Evolutionary conservation across 148 eudicot genomes (phyloP).

Genomic region (Mesembryanthemum crystallinum): DNA sequence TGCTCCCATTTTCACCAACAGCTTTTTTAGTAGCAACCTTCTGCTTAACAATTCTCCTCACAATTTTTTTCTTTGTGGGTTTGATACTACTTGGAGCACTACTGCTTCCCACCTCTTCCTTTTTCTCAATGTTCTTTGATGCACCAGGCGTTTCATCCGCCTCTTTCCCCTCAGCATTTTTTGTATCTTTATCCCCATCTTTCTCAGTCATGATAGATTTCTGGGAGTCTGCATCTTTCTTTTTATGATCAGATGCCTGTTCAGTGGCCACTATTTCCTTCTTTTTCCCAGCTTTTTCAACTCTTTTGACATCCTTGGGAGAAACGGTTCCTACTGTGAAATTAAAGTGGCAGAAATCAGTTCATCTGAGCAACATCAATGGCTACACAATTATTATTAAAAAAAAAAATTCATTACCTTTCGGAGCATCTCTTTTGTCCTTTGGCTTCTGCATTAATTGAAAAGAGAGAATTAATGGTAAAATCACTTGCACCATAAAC

Average conservation of each 20-base stretch:
- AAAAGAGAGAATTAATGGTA: not conserved
- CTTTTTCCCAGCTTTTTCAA: constrained; percentile 42
- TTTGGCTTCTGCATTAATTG: constrained; percentile 43
- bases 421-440: constrained; percentile 52
- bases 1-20: constrained; percentile 31
- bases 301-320: constrained; percentile 43
- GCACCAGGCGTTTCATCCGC: constrained; percentile 30
- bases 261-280: constrained; percentile 34
- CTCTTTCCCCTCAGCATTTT: constrained; percentile 38
- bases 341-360: not conserved
- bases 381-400: not conserved
- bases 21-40: constrained; percentile 52
- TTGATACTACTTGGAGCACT: constrained; percentile 31
- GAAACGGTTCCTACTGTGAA: constrained; percentile 29
- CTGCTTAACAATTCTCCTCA: constrained; percentile 67
- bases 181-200: constrained; percentile 31
- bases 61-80: constrained; percentile 66
- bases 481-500: not conserved
- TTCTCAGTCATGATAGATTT: constrained; percentile 27
- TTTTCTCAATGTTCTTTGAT: constrained; percentile 35
- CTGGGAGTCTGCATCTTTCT: constrained; percentile 31
- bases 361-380: not conserved
- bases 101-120: constrained; percentile 29
- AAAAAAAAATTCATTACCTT: constrained; percentile 47
- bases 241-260: constrained; percentile 33